Percentiles rank a stretch among this genome's conserved stretches.
Conservation (phyloP, 768 basidiomycete genomes). For the Lactarius akahatsu region DNA sequence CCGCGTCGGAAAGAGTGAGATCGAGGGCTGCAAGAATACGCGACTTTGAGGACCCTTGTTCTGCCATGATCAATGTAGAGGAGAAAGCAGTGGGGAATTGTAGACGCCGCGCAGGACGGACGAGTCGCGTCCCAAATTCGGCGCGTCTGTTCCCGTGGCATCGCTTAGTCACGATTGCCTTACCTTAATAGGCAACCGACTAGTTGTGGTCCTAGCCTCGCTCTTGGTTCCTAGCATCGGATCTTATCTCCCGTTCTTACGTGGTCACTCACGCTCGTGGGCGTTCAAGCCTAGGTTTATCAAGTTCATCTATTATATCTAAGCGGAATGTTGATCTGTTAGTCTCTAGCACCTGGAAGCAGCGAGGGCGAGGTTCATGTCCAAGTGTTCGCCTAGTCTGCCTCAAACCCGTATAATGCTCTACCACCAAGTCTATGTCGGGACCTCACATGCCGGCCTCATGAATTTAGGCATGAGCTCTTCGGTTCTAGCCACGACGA, state of each 20-base stretch:
- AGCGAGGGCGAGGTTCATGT: neutral
- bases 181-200: constrained; percentile 8
- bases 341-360: neutral
- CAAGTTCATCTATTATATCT: neutral
- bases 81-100: neutral
- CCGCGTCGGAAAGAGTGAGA: neutral
- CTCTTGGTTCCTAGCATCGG: no score
- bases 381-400: no score
- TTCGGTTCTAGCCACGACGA: neutral
- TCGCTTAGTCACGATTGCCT: neutral
- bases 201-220: constrained; percentile 9
- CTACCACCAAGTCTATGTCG: neutral
- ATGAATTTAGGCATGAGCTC: neutral
- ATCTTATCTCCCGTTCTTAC: neutral
- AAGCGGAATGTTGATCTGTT: neutral
- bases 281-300: neutral
- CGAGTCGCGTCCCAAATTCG: neutral
- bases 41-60: constrained; percentile 20
- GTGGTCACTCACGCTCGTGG: neutral
- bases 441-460: neutral
- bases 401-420: neutral
- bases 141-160: constrained; percentile 17
- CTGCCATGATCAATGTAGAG: constrained; percentile 8
- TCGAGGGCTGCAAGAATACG: constrained; percentile 29
- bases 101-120: neutral